phyloP scores from a whole-genome alignment of 805 yeast species.

The Kluyveromyces dobzhanskii region DNA sequence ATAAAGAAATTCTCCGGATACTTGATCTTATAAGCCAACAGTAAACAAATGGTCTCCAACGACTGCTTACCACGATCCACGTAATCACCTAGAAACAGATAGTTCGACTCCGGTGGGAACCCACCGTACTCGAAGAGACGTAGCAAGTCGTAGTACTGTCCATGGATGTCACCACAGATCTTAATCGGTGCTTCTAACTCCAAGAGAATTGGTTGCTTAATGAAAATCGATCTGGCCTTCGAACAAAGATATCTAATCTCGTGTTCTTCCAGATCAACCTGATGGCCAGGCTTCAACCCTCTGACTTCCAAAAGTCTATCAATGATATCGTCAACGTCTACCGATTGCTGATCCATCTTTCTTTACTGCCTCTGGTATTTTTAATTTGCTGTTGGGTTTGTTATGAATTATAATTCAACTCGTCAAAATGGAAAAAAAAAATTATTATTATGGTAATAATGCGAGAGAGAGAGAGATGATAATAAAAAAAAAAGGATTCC shows the following conservation, averaged over 20 bases:
- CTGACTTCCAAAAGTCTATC: constrained; percentile 95
- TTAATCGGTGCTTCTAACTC: constrained; percentile 97
- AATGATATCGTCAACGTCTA: constrained; percentile 93
- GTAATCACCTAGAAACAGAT: constrained; percentile 91
- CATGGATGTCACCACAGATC: constrained; percentile 97
- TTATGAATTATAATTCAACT: too few relatives aligned
- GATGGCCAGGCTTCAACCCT: constrained; percentile 97
- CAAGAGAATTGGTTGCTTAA: constrained; percentile 91
- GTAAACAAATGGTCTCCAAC: constrained; percentile 86
- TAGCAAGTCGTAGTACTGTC: constrained; percentile 92
- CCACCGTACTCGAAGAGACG: constrained; percentile 98
- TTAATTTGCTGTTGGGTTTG: not conserved
- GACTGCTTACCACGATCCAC: constrained; percentile 99
- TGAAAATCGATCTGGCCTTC: constrained; percentile 95
- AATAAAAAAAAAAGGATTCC: too few relatives aligned
- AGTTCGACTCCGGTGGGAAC: constrained; percentile 97
- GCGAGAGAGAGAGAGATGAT: too few relatives aligned
- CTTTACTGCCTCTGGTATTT: not conserved
- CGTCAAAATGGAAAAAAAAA: too few relatives aligned
- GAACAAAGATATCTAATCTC: constrained; percentile 95
- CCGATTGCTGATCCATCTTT: constrained; percentile 52
- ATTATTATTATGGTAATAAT: too few relatives aligned
- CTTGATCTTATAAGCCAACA: constrained; percentile 93
- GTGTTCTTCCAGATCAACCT: constrained; percentile 85
- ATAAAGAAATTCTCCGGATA: constrained; percentile 97